Evolutionary conservation across 495 filamentous ascomycete species (phyloP).

Genomic region (Aspergillus bridgeri): DNA sequence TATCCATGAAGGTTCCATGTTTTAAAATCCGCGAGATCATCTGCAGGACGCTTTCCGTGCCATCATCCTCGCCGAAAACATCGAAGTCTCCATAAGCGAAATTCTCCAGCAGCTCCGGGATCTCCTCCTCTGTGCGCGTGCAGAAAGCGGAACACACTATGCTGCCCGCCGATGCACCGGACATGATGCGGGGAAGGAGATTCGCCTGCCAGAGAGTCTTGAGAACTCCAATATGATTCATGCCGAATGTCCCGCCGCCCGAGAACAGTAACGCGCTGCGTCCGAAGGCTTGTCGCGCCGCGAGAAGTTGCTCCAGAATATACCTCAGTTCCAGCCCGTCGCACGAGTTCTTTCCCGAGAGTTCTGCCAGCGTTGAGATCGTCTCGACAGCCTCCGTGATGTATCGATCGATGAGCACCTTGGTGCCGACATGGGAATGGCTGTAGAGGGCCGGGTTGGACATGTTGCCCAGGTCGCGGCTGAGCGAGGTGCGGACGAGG

Average conservation of each 20-base stretch:
- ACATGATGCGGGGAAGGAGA: constrained; percentile 86
- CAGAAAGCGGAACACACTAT: constrained; percentile 88
- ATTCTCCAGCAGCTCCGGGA: constrained; percentile 64
- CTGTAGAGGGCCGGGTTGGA: constrained; percentile 77
- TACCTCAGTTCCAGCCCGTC: constrained; percentile 58
- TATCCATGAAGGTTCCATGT: constrained; percentile 79
- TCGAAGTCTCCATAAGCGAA: constrained; percentile 80
- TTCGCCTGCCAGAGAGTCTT: constrained; percentile 74
- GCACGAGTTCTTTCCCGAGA: constrained; percentile 52
- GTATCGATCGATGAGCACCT: constrained; percentile 80
- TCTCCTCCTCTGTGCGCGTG: constrained; percentile 78
- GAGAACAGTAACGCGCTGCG: constrained; percentile 83
- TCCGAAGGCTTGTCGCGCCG: constrained; percentile 81
- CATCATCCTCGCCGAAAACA: constrained; percentile 74
- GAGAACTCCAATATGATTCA: constrained; percentile 94
- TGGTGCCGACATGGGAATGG: constrained; percentile 83
- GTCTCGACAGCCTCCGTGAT: constrained; percentile 74
- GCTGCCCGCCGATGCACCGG: constrained; percentile 89
- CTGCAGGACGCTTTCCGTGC: constrained; percentile 63
- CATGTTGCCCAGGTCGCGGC: constrained; percentile 81
- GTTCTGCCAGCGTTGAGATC: constrained; percentile 64
- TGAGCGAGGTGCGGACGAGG: constrained; percentile 74
- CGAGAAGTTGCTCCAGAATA: constrained; percentile 70
- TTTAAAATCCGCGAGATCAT: constrained; percentile 76
- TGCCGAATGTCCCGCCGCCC: constrained; percentile 90